Evolutionary conservation across 2,329 filamentous ascomycete species (phyloP), one percentile per base, ranked within the genome.

Genomic region (Xylariaceae sp.): DNA sequence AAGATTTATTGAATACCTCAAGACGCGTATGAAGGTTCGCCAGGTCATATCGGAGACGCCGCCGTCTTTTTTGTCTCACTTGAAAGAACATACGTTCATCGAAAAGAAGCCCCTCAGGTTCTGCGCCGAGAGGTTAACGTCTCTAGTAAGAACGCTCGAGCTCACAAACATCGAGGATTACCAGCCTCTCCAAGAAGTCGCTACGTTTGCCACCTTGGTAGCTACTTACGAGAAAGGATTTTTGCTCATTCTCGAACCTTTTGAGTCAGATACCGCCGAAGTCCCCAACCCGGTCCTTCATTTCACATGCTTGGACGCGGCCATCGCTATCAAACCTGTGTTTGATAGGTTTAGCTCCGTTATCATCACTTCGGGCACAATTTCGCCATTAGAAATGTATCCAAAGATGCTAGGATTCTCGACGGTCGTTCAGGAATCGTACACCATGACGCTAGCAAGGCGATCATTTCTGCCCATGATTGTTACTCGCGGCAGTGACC

Each of bases 121-220:
- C 72, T 99, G 95, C 68, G 92, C 94, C 0, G 95, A 99, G 73
- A 86, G 94, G 32, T 77, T 99, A 10, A 96, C 94, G 0, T 99
- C 93, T 0, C 84, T 99, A 6, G 93, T 99, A 15, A 84, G 95
- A 53, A 99, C 94, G 0, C 81, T 99, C 13, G 94, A 99, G 72
- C 85, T 99, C 53, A 95, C 93, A 26, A 97, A 95, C 64, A 97
- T 99, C 56, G 94, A 99, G 75, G 95, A 99, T 70, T 99, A 95
- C 69, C 92, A 97, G 64, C 90, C 94, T 5, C 80, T 99, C 1
- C 94, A 99, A 76, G 93, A 99, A 75, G 93, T 99, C 6, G 95
- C 95, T 16, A 97, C 92, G 0, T 99, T 99, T 72, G 94, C 94
- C 8, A 99, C 94, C 0, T 81, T 99, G 0, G 91, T 96, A 18